Evolutionary conservation across 75 land plant species (phyloP).

Genomic region (Cryptomeria japonica): DNA sequence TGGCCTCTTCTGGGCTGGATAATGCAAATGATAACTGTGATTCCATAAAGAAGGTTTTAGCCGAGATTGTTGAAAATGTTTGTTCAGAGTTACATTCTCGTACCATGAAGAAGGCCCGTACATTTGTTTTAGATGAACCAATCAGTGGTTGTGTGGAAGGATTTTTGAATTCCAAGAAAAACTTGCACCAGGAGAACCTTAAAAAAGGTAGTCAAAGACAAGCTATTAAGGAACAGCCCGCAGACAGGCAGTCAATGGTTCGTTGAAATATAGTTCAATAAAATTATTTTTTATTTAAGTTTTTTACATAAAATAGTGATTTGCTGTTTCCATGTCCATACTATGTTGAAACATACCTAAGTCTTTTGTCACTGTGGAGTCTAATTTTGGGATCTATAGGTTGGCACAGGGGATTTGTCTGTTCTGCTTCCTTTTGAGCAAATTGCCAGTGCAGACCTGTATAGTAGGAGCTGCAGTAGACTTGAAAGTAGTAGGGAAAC

Average conservation of each 20-base stretch:
- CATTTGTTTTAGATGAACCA: conserved; percentile 8
- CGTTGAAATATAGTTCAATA: not conserved
- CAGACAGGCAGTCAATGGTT: not conserved
- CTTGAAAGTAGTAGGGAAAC: conserved; percentile 10
- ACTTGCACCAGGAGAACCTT: not conserved
- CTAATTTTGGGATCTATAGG: not conserved
- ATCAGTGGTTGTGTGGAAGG: not conserved
- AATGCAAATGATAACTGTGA: not conserved
- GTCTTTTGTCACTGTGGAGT: not conserved
- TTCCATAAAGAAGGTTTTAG: not conserved
- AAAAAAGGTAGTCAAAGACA: not conserved
- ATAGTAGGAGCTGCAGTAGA: not conserved
- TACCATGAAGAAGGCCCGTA: conserved; percentile 6
- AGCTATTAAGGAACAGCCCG: not conserved
- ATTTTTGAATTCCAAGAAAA: not conserved
- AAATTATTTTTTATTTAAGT: not conserved
- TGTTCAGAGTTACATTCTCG: not conserved
- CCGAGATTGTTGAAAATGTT: not conserved
- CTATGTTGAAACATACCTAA: not conserved
- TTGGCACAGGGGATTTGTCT: not conserved
- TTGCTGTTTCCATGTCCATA: not conserved
- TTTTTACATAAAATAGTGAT: not conserved
- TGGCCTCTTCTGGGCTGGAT: not conserved
- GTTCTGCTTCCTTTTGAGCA: not conserved
- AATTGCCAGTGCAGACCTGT: not conserved